Percentiles rank a stretch among this genome's conserved stretches.
Conservation (phyloP, 345 rosid species). For the Pistacia integerrima region DNA sequence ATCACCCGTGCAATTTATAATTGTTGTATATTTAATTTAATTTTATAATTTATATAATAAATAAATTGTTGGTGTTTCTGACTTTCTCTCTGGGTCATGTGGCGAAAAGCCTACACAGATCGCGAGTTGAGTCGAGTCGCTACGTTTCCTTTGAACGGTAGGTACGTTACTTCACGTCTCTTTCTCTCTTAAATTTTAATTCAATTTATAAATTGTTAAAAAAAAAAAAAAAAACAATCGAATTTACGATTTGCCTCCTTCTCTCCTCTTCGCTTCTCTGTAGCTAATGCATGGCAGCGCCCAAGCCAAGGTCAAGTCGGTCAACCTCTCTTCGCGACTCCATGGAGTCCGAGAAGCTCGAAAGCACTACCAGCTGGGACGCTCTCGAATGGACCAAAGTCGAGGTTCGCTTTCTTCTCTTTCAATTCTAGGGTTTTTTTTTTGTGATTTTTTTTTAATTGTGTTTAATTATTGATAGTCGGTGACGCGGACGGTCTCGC, state of each 20-base stretch:
- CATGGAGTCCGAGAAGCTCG: constrained; percentile 64
- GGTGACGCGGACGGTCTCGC: constrained; percentile 50
- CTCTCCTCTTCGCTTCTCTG: background rate
- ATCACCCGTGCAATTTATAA: no score
- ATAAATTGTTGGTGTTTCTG: background rate
- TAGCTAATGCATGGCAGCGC: constrained; percentile 47
- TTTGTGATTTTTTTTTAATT: constrained; percentile 6
- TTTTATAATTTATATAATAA: background rate
- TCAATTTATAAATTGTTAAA: no score
- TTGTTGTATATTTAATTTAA: no score
- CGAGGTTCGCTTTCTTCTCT: constrained; percentile 43
- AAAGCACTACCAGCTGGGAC: constrained; percentile 82
- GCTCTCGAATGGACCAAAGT: constrained; percentile 78
- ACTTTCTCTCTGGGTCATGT: background rate
- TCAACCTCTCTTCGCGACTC: constrained; percentile 51
- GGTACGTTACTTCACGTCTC: background rate
- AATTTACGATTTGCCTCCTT: background rate
- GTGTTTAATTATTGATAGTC: constrained; percentile 38
- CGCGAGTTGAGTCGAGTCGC: background rate
- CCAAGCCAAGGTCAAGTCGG: constrained; percentile 42
- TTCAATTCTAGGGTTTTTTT: constrained; percentile 26
- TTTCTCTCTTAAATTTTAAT: background rate
- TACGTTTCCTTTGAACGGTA: background rate
- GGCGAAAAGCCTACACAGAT: background rate
- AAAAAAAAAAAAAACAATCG: background rate